Base-by-base conservation (phyloP, 345 rosid genomes). In the Euphorbia tirucalli region DNA sequence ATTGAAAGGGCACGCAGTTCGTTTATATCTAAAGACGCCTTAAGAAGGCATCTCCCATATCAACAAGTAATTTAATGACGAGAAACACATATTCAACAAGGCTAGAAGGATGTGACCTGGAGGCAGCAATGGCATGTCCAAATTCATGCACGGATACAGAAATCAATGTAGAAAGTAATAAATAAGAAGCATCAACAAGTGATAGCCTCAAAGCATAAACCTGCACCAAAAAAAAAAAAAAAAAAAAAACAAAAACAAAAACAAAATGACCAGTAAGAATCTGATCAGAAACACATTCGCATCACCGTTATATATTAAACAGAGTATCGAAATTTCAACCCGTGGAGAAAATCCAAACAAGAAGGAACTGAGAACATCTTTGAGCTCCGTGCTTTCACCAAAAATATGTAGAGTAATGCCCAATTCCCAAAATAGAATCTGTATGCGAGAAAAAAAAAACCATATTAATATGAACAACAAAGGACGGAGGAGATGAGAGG, bases 101-200 rank as follows among this genome's bases (percentile, higher is more conserved):
- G 22, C 3, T 10, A 13, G 32, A 43, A 43, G n/a, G 16, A 82
- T 69, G 79, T 39, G 54, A 90, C 97, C 95, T 90, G 9, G 97
- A 91, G 75, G 97, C 97, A 66, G 97, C 89, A 54, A 89, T 58
- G 60, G 97, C 96, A 69, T 95, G 99, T 19, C 99, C 99, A 18
- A 92, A 72, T 79, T 95, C 97, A 79, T 90, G 99, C 35, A 83
- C 75, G 21, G 80, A 82, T 39, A 95, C 96, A 21, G 99, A 86
- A n/a, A 95, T 63, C 70, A 85, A 72, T 70, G 97, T 88, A 11
- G 97, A 85, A 68, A 85, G 7, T 5, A 89, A 27, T 9, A 94
- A 73, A 59, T 83, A 77, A 32, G 71, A 82, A 30, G 87, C 82
- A 66, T 87, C 88, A 0, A 78, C 77, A 7, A 85, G 70, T 21